Evolutionary conservation across 2,329 filamentous ascomycete genomes (phyloP), one percentile per base, ranked within the genome.

Genomic region (Claviceps africana): DNA sequence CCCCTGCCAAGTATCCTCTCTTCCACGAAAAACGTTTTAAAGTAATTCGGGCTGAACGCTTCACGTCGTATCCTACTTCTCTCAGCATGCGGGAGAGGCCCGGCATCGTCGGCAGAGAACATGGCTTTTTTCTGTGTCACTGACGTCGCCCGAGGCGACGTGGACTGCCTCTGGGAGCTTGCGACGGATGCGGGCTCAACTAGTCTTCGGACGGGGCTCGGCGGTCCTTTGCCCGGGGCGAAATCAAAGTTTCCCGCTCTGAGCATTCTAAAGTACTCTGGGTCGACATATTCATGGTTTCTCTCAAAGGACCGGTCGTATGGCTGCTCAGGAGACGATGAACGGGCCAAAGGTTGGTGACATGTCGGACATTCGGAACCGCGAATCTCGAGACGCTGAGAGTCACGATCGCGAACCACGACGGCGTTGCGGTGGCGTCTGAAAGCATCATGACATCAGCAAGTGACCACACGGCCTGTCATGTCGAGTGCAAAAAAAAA

Each of bases 221-320:
- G 68, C 0, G 76, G 72, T 17, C 67, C 64, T 57, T 64, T 72
- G 60, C 67, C 70, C 57, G 63, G 67, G 55, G 61, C 72, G 64
- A 67, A 74, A 66, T 67, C 72, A 67, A 63, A 51, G 58, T 72
- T 64, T 65, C 72, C 67, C 61, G 75, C 67, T 67, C 82, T 85
- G 42, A 98, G 82, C 85, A 97, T 90, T 61, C 88, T 88, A 68
- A 98, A 98, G 72, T 98, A 98, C 50, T 89, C 82, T 2, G 90
- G 90, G 61, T 90, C 85, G 59, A 96, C 86, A 64, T 90, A 97
- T 48, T 85, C 77, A 35, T 70, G 69, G 49, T 66, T 62, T 33
- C 68, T 60, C 43, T 62, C 66, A 52, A 61, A 67, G 4, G 63
- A 56, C n/a, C 59, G 61, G 51, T 77, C 77, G 63, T 71, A 79